Evolutionary conservation across 805 yeast genomes (phyloP), one percentile per base, ranked within the genome.

Genomic region (Saccharomycopsis fibuligera): DNA sequence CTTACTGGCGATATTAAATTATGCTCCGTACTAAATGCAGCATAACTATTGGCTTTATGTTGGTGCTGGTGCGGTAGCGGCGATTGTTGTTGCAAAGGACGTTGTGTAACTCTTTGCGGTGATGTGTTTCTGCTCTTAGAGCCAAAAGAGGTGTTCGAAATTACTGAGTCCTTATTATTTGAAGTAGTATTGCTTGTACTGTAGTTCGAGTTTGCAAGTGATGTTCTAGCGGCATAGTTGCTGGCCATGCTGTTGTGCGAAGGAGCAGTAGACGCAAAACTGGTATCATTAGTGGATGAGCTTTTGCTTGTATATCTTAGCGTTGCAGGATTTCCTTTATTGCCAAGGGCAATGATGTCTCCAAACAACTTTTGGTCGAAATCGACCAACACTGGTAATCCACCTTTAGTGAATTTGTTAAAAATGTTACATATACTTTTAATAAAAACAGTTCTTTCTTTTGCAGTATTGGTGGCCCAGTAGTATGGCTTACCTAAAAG

Each of bases 401-500:
- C 68, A 0, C 84, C 84, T 39, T 71, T 70, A 21, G 78, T 77
- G 49, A 77, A 78, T 55, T 74, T 75, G 53, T 75, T 70, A 58
- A 68, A 82, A 25, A 77, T 69, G 43, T 76, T 73, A 5, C 81
- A 60, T 5, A 82, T 53, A 6, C 78, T 70, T 6, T 73, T 72
- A 17, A 79, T 66, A 64, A 83, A 83, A 2, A 76, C 80, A 8
- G 74, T 70, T 51, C 83, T 72, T 55, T 79, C 88, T 47, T 73
- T 72, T 1, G 79, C 67, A 0, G 78, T 64, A 48, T 72, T 68
- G 0, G 86, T 79, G 54, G 75, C 81, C 97, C 97, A 90, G 65
- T 81, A 90, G 63, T 90, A 91, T 41, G 74, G 78, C 60, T 89
- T 90, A 36, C 84, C 84, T 60, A 91, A 71, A 16, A 69, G 68